Evolutionary conservation across 2,329 filamentous ascomycete species (phyloP).

Genomic region (Hymenoscyphus linearis): DNA sequence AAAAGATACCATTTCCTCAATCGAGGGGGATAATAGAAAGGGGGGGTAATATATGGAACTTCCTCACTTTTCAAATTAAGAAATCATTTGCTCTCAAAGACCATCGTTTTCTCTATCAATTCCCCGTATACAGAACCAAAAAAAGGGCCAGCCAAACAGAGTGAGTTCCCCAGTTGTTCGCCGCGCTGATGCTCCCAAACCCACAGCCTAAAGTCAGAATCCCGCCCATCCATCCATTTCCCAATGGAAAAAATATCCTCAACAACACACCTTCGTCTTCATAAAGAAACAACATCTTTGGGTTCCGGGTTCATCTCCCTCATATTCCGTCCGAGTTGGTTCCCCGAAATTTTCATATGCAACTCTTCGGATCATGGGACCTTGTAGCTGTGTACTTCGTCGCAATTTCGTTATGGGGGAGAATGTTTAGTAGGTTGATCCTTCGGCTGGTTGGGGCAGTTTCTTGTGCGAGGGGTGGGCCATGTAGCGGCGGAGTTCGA

Average conservation of each 20-base stretch:
- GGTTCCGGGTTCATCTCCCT: background rate
- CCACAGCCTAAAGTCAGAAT: background rate
- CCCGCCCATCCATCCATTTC: background rate
- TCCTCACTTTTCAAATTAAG: background rate
- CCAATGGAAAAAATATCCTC: background rate
- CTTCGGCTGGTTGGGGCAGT: slow-evolving; percentile 87
- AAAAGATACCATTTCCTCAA: background rate
- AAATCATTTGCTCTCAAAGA: background rate
- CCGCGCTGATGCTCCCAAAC: slow-evolving; percentile 33
- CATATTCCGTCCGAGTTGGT: background rate
- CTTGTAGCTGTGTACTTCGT: background rate
- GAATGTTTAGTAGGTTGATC: slow-evolving; percentile 50
- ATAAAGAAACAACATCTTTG: background rate
- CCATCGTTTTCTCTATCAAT: slow-evolving; percentile 5
- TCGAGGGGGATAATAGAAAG: background rate
- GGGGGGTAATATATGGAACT: background rate
- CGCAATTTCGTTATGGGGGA: background rate
- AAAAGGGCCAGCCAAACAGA: slow-evolving; percentile 13
- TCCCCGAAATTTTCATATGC: background rate
- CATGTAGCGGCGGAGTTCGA: slow-evolving; percentile 90
- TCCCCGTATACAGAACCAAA: slow-evolving; percentile 17
- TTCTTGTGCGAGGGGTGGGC: slow-evolving; percentile 89
- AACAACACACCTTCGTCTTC: background rate
- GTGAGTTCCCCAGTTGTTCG: slow-evolving; percentile 23
- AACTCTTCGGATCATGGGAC: background rate